Base-by-base conservation (phyloP, 306 rosid genomes). In the Ormosia emarginata region DNA sequence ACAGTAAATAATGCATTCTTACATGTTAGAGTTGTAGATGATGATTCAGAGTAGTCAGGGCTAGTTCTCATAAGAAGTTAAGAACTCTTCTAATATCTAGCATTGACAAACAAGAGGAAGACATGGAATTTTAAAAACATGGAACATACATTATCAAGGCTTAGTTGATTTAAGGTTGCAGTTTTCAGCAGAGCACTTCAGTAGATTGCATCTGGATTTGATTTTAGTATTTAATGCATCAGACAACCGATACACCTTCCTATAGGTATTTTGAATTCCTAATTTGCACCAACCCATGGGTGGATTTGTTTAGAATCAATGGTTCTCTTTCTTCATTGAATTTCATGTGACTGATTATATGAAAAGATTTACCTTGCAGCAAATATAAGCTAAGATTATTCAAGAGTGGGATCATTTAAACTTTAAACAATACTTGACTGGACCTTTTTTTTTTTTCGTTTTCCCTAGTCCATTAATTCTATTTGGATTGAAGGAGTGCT, bases 1-100 rank as follows among this genome's bases (percentile, higher is more conserved):
- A 46, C 46, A 64, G 66, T 52, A 39, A 62, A 33, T 52, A 52
- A 56, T 30, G 6, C 75, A 15, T 69, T 43, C n/a, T 40, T 67
- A 67, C 56, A 17, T 41, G 71, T 71, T 52, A 57, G 72, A 67
- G 56, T 44, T 58, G 78, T 75, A 32, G 49, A 76, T 76, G 57
- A 39, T 82, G 67, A 57, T 71, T 43, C 17, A 17, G 77, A 68
- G 40, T 67, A 47, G 67, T 83, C 41, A 11, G 47, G 53, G 57
- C 5, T 33, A 10, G 24, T 65, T 50, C 50, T 53, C 12, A 1
- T 24, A 29, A 30, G 17, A 55, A 36, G 24, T 63, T 24, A 29
- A 30, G 17, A 55, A 36, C 41, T 63, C 50, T 64, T 63, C 8
- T 50, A 18, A 47, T 37, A 33, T 34, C 7, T 33, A 4, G 10